Conservation (phyloP, 2,329 filamentous ascomycete genomes). For the Fusarium domesticum region DNA sequence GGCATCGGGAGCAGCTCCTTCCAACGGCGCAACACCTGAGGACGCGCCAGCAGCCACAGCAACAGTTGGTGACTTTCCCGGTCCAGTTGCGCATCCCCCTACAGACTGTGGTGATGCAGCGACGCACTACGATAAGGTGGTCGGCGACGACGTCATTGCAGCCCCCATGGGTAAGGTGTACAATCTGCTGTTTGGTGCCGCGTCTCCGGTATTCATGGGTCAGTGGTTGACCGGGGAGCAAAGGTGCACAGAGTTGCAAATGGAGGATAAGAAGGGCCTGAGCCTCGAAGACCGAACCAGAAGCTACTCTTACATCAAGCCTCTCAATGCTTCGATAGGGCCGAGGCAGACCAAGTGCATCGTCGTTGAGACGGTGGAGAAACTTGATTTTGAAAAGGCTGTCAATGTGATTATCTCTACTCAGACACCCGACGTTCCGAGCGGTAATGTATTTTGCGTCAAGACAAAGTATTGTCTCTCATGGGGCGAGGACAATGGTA, state of each 20-base stretch:
- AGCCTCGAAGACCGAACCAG: conserved; percentile 71
- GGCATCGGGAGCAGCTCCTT: conserved; percentile 54
- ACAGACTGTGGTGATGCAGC: conserved; percentile 81
- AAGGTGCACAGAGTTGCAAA: conserved; percentile 82
- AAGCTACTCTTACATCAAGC: conserved; percentile 86
- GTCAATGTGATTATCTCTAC: conserved; percentile 80
- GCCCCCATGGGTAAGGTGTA: conserved; percentile 93
- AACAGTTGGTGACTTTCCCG: conserved; percentile 68
- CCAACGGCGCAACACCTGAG: conserved; percentile 46
- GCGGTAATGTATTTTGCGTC: conserved; percentile 82
- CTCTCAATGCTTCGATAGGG: conserved; percentile 77
- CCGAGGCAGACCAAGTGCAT: conserved; percentile 95
- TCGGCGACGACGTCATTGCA: conserved; percentile 81
- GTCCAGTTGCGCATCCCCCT: conserved; percentile 73
- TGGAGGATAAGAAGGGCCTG: conserved; percentile 80
- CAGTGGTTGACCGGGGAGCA: conserved; percentile 85
- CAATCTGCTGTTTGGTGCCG: conserved; percentile 78
- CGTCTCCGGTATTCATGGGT: conserved; percentile 75
- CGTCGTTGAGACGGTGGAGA: conserved; percentile 79
- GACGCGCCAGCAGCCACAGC: conserved; percentile 45
- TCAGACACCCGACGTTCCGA: conserved; percentile 92
- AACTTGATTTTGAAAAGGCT: conserved; percentile 81
- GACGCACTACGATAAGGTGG: conserved; percentile 77
- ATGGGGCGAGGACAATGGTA: conserved; percentile 85
- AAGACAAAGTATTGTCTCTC: conserved; percentile 95